These are phyloP conservation scores for Rhizopus delemar DNA, from an alignment of 371 early-diverging fungal species.

Conservation along the genomic window DNA sequence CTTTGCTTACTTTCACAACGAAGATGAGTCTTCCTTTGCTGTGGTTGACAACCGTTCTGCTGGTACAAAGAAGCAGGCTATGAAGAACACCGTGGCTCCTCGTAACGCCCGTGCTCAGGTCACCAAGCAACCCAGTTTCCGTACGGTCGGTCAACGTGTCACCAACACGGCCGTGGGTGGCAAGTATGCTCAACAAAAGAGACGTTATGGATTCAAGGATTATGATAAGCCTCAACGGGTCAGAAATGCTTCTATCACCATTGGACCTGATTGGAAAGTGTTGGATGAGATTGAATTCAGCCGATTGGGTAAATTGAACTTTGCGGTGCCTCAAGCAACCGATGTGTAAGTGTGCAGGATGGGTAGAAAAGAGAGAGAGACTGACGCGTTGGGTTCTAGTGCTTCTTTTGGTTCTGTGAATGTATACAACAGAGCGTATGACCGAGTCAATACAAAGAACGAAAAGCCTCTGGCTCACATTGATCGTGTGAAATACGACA, in stretches of 20 bases:
- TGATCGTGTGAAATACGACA: conserved; percentile 73
- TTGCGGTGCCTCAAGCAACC: conserved; percentile 71
- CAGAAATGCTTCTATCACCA: conserved; percentile 86
- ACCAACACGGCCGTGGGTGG: conserved; percentile 40
- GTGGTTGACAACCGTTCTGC: conserved; percentile 89
- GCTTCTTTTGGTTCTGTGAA: conserved; percentile 69
- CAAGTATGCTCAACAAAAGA: conserved; percentile 52
- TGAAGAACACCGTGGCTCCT: conserved; percentile 50
- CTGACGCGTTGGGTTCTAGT: conserved; percentile 22
- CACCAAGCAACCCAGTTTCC: conserved; percentile 30
- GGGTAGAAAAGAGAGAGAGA: background rate
- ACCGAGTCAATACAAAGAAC: conserved; percentile 81
- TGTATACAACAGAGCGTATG: conserved; percentile 83
- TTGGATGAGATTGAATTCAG: conserved; percentile 94
- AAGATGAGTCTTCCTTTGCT: conserved; percentile 95
- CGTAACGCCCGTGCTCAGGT: conserved; percentile 40
- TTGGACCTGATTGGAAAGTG: conserved; percentile 89
- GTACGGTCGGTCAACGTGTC: conserved; percentile 50
- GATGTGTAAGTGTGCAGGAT: conserved; percentile 64
- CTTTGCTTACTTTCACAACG: conserved; percentile 88
- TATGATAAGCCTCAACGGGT: conserved; percentile 70
- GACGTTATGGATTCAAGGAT: conserved; percentile 54
- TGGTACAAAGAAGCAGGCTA: conserved; percentile 68
- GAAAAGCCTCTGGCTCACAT: conserved; percentile 75
- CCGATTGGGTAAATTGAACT: conserved; percentile 82